phyloP scores from a whole-genome alignment of 2,329 filamentous ascomycete genomes.

The Colletotrichum echinochloae region DNA sequence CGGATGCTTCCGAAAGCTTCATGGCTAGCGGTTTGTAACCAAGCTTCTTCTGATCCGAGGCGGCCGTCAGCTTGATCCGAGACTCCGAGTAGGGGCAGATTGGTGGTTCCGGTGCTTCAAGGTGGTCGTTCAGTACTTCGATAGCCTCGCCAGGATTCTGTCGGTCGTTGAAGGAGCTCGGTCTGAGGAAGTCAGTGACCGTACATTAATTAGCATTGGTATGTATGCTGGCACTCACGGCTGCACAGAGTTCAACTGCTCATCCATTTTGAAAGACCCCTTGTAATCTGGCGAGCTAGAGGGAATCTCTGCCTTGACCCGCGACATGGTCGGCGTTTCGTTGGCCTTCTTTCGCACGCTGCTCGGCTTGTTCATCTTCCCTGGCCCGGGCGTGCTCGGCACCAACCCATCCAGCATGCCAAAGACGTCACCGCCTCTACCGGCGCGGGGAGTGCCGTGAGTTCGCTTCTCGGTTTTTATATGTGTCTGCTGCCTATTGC shows the following conservation, averaged over 20 bases:
- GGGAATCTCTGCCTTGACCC: conserved; percentile 57
- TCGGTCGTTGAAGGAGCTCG: conserved; percentile 80
- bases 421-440: conserved; percentile 77
- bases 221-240: conserved; percentile 49
- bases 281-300: conserved; percentile 60
- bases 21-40: conserved; percentile 93
- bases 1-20: conserved; percentile 92
- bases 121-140: conserved; percentile 84
- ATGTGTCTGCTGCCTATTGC: conserved; percentile 71
- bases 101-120: conserved; percentile 75
- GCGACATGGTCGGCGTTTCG: conserved; percentile 62
- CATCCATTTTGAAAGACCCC: conserved; percentile 54
- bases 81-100: conserved; percentile 79
- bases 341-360: conserved; percentile 51
- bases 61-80: conserved; percentile 85
- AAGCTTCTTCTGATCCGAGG: conserved; percentile 91
- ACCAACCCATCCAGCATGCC: conserved; percentile 83
- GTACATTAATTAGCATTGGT: background rate
- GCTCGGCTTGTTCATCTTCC: conserved; percentile 43
- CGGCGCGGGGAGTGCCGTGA: conserved; percentile 72
- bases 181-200: conserved; percentile 49
- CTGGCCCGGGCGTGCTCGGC: conserved; percentile 68
- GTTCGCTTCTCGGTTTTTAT: conserved; percentile 72
- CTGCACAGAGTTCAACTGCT: conserved; percentile 53
- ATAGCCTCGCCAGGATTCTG: conserved; percentile 83